Percentiles rank a stretch among this genome's conserved stretches.
Evolutionary conservation across 148 eudicot genomes (phyloP).

Genomic region (Amaranthus cruentus): DNA sequence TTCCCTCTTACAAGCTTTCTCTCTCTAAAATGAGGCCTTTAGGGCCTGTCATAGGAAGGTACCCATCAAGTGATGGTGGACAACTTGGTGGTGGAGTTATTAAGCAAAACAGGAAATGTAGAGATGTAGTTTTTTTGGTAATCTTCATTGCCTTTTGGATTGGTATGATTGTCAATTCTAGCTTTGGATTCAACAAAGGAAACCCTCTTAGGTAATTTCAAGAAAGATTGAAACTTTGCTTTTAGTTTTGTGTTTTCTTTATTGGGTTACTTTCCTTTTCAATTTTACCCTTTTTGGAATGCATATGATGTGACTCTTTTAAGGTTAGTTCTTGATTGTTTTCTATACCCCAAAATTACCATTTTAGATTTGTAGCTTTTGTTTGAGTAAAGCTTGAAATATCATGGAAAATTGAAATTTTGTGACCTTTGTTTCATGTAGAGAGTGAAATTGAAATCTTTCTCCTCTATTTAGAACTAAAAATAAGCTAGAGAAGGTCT

Average conservation of each 20-base stretch:
- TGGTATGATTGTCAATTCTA: slow-evolving; percentile 94
- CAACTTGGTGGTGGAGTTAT: slow-evolving; percentile 57
- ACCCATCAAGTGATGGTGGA: slow-evolving; percentile 65
- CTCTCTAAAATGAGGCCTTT: slow-evolving; percentile 53
- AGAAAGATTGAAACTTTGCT: not conserved
- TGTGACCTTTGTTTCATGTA: not conserved
- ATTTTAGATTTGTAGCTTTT: not conserved
- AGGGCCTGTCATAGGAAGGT: slow-evolving; percentile 69
- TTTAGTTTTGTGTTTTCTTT: slow-evolving; percentile 11
- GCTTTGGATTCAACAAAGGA: slow-evolving; percentile 91
- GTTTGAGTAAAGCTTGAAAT: not conserved
- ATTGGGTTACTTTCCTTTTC: slow-evolving; percentile 17
- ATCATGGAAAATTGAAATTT: not conserved
- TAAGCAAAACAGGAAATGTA: slow-evolving; percentile 82
- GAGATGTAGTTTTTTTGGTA: slow-evolving; percentile 75
- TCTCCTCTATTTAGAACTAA: not conserved
- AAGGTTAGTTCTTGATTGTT: slow-evolving; percentile 11
- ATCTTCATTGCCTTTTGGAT: slow-evolving; percentile 91
- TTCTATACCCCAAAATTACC: not conserved
- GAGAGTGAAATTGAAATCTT: not conserved
- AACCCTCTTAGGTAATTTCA: slow-evolving; percentile 70
- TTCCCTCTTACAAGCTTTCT: slow-evolving; percentile 22
- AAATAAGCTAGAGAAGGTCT: not conserved
- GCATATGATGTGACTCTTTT: slow-evolving; percentile 10
- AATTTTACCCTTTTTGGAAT: not conserved